Conservation (phyloP, 139 green algal species). For the Pleodorina starrii region DNA sequence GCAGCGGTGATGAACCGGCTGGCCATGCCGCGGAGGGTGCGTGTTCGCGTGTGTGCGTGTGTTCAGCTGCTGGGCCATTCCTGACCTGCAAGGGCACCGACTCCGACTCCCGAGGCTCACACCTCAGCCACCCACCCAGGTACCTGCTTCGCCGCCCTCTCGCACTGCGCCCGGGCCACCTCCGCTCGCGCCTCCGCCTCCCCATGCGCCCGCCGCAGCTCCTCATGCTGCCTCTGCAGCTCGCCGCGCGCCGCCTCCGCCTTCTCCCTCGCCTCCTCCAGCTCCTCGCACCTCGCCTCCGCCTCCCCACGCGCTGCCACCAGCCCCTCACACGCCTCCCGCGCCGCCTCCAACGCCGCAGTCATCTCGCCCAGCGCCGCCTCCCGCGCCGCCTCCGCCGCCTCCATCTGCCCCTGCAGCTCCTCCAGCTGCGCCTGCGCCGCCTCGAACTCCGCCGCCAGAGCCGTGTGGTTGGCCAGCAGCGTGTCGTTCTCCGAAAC, state of each 20-base stretch:
- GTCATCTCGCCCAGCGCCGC: too few relatives aligned
- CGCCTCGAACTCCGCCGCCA: neutral
- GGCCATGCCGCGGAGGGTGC: too few relatives aligned
- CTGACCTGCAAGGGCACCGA: too few relatives aligned
- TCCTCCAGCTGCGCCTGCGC: neutral
- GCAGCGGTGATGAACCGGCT: too few relatives aligned
- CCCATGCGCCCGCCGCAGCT: neutral
- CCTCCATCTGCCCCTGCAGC: neutral
- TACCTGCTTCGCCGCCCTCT: neutral
- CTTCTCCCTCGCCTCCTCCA: neutral
- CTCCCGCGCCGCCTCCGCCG: neutral
- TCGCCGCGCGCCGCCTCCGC: neutral
- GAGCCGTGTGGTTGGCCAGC: slow-evolving; percentile 1
- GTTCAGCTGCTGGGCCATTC: too few relatives aligned
- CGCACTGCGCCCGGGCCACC: neutral
- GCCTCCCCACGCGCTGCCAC: neutral
- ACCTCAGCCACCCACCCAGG: too few relatives aligned
- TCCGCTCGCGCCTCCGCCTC: too few relatives aligned
- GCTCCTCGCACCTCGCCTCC: neutral
- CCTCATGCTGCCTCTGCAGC: neutral
- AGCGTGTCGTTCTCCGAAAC: neutral
- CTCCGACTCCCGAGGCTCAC: too few relatives aligned
- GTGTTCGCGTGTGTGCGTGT: too few relatives aligned
- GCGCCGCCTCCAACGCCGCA: neutral
- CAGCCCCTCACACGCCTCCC: neutral